Evolutionary conservation across 257 asterid species (phyloP), one percentile per base, ranked within the genome.

Genomic region (Thymus mandschuricus): DNA sequence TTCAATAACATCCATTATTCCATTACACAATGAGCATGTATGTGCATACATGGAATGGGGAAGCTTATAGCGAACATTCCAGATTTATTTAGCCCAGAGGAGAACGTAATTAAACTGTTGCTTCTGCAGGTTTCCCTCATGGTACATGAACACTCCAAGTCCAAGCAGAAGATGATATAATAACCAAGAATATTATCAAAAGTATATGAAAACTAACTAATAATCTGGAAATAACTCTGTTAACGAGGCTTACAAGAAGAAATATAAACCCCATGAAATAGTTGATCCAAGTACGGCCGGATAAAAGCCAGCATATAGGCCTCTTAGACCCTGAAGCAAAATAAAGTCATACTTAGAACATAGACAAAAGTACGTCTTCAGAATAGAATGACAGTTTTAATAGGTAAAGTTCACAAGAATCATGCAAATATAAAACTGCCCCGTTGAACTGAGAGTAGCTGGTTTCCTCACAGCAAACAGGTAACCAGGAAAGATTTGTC

Each of bases 271-370:
- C 98, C 98, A 92, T 15, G 99, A 95, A 74, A 95, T 41, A 67
- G 98, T 92, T 46, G 99, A 95, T 75, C 99, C 99, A 74, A 95
- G 95, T 86, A 95, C 91, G 56, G 99, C 99, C 76, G 98, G 98
- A 66, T 80, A 95, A 79, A 92, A 92, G 57, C 98, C 98, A 70
- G 91, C 97, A 79, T 95, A 92, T 51, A 92, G 85, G 69, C 99
- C 99, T 89, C 88, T 81, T 51, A 92, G 52, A 71, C 97, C 98
- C 99, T 95, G 95, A 79, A 84, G 76, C 69, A 44, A 70, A 63
- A 64, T 1, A 41, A 52, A 66, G 38, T 46, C 66, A 75, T 27
- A 69, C 41, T 72, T 41, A 11, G 40, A 73, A 64, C 56, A 75
- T 48, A 49, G 66, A 45, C 59, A 68, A 50, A 54, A 52, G 28